These are phyloP conservation scores for Vickermania ingenoplastis DNA, from an alignment of 208 protist species.

Conservation along the genomic window DNA sequence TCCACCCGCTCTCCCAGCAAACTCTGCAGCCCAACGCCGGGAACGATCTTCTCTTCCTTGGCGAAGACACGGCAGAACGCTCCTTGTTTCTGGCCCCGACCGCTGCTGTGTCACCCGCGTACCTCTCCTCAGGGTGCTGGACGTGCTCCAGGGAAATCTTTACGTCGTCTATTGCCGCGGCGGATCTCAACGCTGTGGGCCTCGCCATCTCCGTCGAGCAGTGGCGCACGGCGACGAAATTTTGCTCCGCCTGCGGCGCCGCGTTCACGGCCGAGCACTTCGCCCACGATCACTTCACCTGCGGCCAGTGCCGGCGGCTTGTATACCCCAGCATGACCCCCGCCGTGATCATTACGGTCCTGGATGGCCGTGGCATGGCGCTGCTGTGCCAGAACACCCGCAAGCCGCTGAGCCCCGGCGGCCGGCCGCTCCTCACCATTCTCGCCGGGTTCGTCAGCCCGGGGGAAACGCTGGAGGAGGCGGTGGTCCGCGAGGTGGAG, in stretches of 20 bases:
- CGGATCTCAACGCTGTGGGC: conserved; percentile 17
- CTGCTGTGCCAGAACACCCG: conserved; percentile 23
- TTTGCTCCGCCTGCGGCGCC: conserved; percentile 28
- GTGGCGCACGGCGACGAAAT: conserved; percentile 16
- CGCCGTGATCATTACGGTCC: conserved; percentile 34
- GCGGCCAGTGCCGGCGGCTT: conserved; percentile 12
- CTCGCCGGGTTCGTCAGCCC: conserved; percentile 37
- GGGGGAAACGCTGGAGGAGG: conserved; percentile 43
- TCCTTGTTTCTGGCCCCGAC: conserved; percentile 23
- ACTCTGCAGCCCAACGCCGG: neutral
- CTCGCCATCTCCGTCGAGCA: conserved; percentile 20
- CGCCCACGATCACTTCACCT: conserved; percentile 16
- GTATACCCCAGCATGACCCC: conserved; percentile 32
- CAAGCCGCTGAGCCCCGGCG: neutral
- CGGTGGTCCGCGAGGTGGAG: conserved; percentile 39
- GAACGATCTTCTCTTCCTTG: conserved; percentile 14
- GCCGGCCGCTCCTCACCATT: conserved; percentile 15
- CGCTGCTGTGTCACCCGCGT: conserved; percentile 5
- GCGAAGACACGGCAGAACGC: conserved; percentile 12
- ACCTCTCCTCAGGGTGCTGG: conserved; percentile 7
- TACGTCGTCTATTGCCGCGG: neutral
- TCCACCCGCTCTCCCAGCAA: neutral
- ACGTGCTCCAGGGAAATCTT: conserved; percentile 8
- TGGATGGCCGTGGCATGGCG: conserved; percentile 37
- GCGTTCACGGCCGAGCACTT: conserved; percentile 6